Evolutionary conservation across 2,329 filamentous ascomycete species (phyloP), one percentile per base, ranked within the genome.

Genomic region (Talaromyces sp.): DNA sequence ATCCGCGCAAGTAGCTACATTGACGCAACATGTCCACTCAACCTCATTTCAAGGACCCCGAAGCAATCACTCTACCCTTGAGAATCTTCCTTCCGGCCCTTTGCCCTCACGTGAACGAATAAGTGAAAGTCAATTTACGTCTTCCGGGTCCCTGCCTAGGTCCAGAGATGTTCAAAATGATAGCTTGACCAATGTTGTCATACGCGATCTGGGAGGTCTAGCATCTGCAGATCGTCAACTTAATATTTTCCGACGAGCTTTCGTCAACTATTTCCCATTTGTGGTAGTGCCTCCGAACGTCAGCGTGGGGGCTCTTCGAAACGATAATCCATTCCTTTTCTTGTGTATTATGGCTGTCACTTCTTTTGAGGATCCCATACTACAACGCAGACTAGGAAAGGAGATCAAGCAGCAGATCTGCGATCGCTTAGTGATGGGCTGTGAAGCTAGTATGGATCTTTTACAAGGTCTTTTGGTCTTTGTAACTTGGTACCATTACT

Each of bases 381-480:
- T 52, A 24, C 47, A 52, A n/a, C 47, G 47, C 47, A 52, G 27
- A 52, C 47, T 52, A 52, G 47, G 47, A 24, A 14, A 52, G 47
- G 47, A 52, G 47, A 52, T 52, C 47, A 52, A 52, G 47, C 22
- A 52, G 47, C 47, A 52, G 14, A 52, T 52, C 27, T 52, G 47
- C 13, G 47, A 52, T 52, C 47, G 47, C 19, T 52, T 52, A 24
- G 47, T 52, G 47, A 52, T 52, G 47, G 47, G 27, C 16, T n/a
- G 8, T 24, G 47, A 52, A 52, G 47, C 14, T 52, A 52, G 47
- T 52, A 52, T 52, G 47, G 47, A 52, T 24, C 47, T 52, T 52
- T 11, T 52, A 52, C 47, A 52, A 52, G 47, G 47, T 52, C 47
- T 52, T 52, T 52, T 52, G 47, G 47, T 52, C 9, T 52, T 52